Evolutionary conservation across 2,329 filamentous ascomycete species (phyloP), one percentile per base, ranked within the genome.

Genomic region (Hymenoscyphus infarciens): DNA sequence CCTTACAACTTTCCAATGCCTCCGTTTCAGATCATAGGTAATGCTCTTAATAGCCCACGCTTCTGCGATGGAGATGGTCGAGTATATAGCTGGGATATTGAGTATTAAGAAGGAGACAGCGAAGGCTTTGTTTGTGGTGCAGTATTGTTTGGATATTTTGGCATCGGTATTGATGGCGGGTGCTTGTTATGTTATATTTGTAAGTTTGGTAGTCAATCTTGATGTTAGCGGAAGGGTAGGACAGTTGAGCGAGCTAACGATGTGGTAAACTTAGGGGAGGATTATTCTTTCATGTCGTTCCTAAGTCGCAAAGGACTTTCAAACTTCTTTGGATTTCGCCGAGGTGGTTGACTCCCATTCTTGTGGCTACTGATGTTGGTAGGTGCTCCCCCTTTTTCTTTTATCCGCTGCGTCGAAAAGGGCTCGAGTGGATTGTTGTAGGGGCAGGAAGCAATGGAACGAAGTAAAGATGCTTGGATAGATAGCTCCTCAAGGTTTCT

Each of bases 1-100:
- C 13, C 62, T 69, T 2, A 73, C 73, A 1, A 31, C 71, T 3
- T 45, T 73, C 11, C 73, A 75, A 67, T 76, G 72, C 68, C 52
- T 76, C n/a, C 64, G 71, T 60, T 74, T 74, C 59, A 67, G 66
- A 60, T 65, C 71, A 13, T 72, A 70, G 70, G 70, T 75, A 35
- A 75, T 74, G 73, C 57, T 70, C 1, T 62, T 74, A 5, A 75
- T 76, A 72, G 71, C 75, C 1, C 2, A 75, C 11, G 71, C 74
- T 15, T 59, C 69, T 29, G 71, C 19, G 65, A 67, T 70, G 70
- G 69, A 72, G 57, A 59, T 63, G 42, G 63, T 61, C 19, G 70
- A 69, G 5, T 72, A 69, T 38, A 68, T 72, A 31, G 54, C 62
- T 1, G 54, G 71, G 35, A 66, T 60, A 31, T 22, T 69, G 15